Conservation (phyloP, 2,329 filamentous ascomycete genomes). For the Fusarium sp. region DNA sequence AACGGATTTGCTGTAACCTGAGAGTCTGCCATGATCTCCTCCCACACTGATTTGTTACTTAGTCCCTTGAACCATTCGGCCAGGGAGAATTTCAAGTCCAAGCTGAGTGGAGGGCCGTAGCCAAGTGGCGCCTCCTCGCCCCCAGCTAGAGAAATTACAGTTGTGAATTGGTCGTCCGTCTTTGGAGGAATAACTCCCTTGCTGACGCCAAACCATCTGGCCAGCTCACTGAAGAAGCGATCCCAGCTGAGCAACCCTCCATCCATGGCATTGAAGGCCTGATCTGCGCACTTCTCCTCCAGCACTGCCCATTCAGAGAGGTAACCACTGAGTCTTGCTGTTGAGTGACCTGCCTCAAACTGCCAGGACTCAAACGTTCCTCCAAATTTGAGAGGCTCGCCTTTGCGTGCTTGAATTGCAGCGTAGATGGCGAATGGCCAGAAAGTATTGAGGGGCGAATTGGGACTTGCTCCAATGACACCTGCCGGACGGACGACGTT, state of each 20-base stretch:
- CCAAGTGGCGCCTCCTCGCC: not conserved
- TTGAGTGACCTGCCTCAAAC: not conserved
- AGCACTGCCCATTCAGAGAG: slow-evolving; percentile 13
- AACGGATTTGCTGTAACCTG: not conserved
- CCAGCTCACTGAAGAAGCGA: not conserved
- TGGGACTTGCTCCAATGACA: not conserved
- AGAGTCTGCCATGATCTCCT: not conserved
- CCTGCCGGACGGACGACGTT: slow-evolving; percentile 1
- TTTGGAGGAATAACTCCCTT: not conserved
- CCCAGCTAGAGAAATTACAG: not conserved
- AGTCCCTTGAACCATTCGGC: not conserved
- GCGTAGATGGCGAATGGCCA: not conserved
- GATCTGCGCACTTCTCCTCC: not conserved
- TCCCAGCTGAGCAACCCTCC: not conserved
- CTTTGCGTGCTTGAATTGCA: not conserved
- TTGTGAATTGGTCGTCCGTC: not conserved
- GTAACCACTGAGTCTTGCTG: not conserved
- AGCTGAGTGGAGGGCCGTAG: not conserved
- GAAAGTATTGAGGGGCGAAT: not conserved
- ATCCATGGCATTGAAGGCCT: slow-evolving; percentile 10
- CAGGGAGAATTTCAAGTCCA: not conserved
- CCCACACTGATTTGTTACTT: not conserved
- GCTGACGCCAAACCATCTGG: not conserved
- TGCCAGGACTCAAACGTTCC: not conserved
- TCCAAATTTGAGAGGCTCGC: not conserved